These are phyloP conservation scores for Potentilla sterilis DNA, from an alignment of 306 rosid species.

Conservation along the genomic window DNA sequence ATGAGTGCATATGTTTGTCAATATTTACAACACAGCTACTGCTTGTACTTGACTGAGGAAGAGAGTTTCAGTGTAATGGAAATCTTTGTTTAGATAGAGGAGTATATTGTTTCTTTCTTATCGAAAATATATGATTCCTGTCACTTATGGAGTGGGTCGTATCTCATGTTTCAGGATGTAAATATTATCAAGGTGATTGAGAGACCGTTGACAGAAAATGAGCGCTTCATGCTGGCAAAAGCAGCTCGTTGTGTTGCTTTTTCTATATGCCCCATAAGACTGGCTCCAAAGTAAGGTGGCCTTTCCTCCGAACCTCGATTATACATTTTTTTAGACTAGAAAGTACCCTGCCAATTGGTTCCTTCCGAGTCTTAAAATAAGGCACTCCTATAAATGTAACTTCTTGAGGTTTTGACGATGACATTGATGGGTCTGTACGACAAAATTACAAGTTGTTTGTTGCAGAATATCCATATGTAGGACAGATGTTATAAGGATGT, in stretches of 20 bases:
- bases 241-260: slow-evolving; percentile 98
- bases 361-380: neutral
- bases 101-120: neutral
- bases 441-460: neutral
- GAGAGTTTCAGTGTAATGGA: neutral
- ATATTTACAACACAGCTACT: neutral
- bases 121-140: slow-evolving; percentile 10
- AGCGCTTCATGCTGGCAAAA: slow-evolving; percentile 87
- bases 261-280: slow-evolving; percentile 74
- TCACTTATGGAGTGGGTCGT: slow-evolving; percentile 4
- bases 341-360: neutral
- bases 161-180: slow-evolving; percentile 55
- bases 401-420: neutral
- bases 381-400: slow-evolving; percentile 15
- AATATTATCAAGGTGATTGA: slow-evolving; percentile 90
- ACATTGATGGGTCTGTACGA: neutral
- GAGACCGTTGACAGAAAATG: slow-evolving; percentile 81
- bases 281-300: slow-evolving; percentile 72
- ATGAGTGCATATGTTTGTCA: neutral
- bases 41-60: neutral
- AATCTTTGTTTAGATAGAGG: neutral
- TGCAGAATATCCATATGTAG: neutral
- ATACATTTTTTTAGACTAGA: slow-evolving; percentile 10
- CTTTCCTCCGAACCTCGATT: neutral
- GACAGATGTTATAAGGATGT: neutral